Base-by-base conservation (phyloP, 1,284 basidiomycete genomes). In the Porogramme epimiltina region DNA sequence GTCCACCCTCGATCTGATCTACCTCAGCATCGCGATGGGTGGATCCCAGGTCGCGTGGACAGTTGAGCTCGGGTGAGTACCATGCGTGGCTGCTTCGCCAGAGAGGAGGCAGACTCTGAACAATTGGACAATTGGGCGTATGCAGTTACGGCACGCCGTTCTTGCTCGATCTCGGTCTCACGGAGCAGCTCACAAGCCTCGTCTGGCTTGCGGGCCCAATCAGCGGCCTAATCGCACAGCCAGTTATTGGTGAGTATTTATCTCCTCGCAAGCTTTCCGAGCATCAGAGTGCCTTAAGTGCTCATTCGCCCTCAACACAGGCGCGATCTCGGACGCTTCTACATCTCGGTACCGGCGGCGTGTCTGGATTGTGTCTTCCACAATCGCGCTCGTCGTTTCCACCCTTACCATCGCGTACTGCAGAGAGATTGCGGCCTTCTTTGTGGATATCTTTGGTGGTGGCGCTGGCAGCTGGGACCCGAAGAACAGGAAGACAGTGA, bases 141-240 rank as follows among this genome's bases (percentile, higher is more conserved):
- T 8, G 60, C 53, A 94, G 93, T 65, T 96, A 96, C 66, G 95
- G 95, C 26, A 98, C 95, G 2, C 95, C 96, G 0, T 98, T 97
- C 70, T 77, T 98, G 39, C 80, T 97, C 11, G 82, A 80, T 15
- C 84, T 99, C 11, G 96, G 96, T 9, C 79, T 98, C 25, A 89
- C 92, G 2, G 95, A 96, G 66, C 85, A 93, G 64, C 76, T 93
- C 24, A 98, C 97, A 4, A 91, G 92, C 50, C 79, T 98, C 15
- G 96, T 99, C 25, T 99, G 96, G 96, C 81, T 99, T 40, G 96
- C 96, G 25, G 97, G 95, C 4, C 94, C 94, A 9, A 89, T 98
- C 53, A 93, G 91, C 51, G 96, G 96, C 6, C 77, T 99, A 42
- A 78, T 99, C 49, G 94, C 94, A 4, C 96, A 99, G 69, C 96